Evolutionary conservation across 1,284 basidiomycete genomes (phyloP).

Genomic region (Heterobasidion parviporum): DNA sequence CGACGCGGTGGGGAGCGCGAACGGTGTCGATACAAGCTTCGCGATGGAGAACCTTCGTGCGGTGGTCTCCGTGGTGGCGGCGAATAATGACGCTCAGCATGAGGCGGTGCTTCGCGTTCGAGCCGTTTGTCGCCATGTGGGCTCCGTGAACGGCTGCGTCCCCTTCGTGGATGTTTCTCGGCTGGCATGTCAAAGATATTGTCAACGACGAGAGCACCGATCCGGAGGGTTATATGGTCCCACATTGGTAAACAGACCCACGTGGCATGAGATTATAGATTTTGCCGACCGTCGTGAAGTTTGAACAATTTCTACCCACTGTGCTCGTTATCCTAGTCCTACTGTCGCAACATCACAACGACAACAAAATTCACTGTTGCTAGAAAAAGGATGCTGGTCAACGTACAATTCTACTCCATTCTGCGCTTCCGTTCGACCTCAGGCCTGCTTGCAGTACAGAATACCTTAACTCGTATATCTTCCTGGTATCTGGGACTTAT

Average conservation of each 20-base stretch:
- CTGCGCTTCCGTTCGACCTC: too few species aligned
- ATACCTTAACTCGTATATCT: too few species aligned
- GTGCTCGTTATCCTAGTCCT: too few species aligned
- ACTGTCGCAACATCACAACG: too few species aligned
- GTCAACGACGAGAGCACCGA: neutral
- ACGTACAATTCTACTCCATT: too few species aligned
- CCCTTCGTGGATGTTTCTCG: neutral
- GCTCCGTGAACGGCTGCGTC: neutral
- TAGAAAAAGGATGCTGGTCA: too few species aligned
- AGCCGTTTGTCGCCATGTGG: neutral
- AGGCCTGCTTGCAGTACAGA: too few species aligned
- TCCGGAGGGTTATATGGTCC: neutral
- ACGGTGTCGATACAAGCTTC: constrained; percentile 10
- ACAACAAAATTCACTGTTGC: too few species aligned
- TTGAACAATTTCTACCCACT: too few species aligned
- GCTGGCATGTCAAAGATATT: neutral
- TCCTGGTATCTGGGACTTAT: too few species aligned
- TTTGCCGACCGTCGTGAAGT: too few species aligned
- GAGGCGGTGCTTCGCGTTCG: constrained; percentile 1
- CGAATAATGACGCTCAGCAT: neutral
- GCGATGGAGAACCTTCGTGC: neutral
- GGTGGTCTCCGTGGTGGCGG: constrained; percentile 1
- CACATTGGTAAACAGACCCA: neutral
- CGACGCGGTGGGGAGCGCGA: neutral
- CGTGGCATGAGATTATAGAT: neutral